These are phyloP conservation scores for Baorangia bicolor DNA, from an alignment of 768 basidiomycete species.

Conservation along the genomic window DNA sequence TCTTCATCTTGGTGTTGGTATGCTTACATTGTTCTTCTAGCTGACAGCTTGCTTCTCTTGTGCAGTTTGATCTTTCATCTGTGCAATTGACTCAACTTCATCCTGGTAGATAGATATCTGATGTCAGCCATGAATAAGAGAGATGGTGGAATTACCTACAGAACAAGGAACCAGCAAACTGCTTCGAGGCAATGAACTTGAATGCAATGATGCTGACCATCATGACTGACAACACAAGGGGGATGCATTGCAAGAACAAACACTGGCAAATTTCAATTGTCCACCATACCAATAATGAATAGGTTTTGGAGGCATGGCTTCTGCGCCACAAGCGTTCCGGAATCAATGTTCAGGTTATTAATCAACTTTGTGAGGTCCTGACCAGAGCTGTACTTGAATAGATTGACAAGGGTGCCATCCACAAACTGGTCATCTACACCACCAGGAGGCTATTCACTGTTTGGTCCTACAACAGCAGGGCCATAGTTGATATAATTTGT, in stretches of 20 bases:
- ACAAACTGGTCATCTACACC: constrained; percentile 63
- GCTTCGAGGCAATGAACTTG: constrained; percentile 91
- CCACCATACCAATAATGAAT: constrained; percentile 88
- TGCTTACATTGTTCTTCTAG: too few relatives aligned
- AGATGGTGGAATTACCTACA: too few relatives aligned
- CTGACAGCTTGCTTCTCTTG: too few relatives aligned
- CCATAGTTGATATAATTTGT: constrained; percentile 74
- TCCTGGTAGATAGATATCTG: too few relatives aligned
- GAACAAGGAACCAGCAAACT: too few relatives aligned
- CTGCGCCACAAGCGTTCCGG: constrained; percentile 63
- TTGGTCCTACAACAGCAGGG: constrained; percentile 52
- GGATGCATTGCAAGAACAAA: constrained; percentile 85
- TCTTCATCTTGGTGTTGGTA: too few relatives aligned
- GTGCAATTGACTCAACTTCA: too few relatives aligned
- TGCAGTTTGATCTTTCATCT: too few relatives aligned
- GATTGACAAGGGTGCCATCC: constrained; percentile 58
- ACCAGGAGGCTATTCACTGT: constrained; percentile 43
- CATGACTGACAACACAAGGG: constrained; percentile 82
- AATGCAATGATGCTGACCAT: constrained; percentile 96
- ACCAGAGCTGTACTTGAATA: constrained; percentile 76
- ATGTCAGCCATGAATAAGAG: too few relatives aligned
- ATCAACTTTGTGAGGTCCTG: constrained; percentile 78
- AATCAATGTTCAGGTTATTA: constrained; percentile 59
- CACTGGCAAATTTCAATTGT: constrained; percentile 93
- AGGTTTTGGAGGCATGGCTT: constrained; percentile 90